phyloP scores from a whole-genome alignment of 2,329 filamentous ascomycete genomes.

The Penicillium frequentans region DNA sequence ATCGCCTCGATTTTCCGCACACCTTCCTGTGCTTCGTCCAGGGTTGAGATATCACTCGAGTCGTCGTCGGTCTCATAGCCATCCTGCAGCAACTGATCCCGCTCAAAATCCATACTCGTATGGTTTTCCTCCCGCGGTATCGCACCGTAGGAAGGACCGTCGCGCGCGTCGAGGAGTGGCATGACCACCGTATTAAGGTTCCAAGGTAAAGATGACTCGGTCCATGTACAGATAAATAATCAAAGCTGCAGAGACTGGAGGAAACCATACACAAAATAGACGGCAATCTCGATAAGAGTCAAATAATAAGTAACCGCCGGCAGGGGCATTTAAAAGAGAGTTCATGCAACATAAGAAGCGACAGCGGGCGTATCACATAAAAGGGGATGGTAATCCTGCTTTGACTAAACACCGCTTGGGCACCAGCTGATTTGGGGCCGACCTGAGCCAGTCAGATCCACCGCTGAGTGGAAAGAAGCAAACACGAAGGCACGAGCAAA shows the following conservation, averaged over 20 bases:
- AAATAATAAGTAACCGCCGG: background rate
- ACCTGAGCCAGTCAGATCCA: slow-evolving; percentile 33
- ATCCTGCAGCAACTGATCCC: slow-evolving; percentile 31
- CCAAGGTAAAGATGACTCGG: background rate
- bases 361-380: slow-evolving; percentile 18
- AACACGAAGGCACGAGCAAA: slow-evolving; percentile 16
- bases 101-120: slow-evolving; percentile 23
- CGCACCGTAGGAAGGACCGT: slow-evolving; percentile 37
- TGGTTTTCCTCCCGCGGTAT: slow-evolving; percentile 13
- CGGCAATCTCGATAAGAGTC: slow-evolving; percentile 5
- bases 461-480: slow-evolving; percentile 19
- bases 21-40: slow-evolving; percentile 44
- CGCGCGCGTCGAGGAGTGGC: slow-evolving; percentile 31
- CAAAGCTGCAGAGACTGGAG: background rate
- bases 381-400: slow-evolving; percentile 10
- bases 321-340: slow-evolving; percentile 11
- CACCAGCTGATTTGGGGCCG: slow-evolving; percentile 11
- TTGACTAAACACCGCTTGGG: slow-evolving; percentile 17
- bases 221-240: background rate
- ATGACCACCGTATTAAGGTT: slow-evolving; percentile 21
- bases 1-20: slow-evolving; percentile 55
- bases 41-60: slow-evolving; percentile 23
- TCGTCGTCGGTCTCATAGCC: slow-evolving; percentile 28
- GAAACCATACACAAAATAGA: slow-evolving; percentile 4
- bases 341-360: slow-evolving; percentile 16